A percentile compares a stretch with the other conserved stretches of the same genome.
Evolutionary conservation across 371 early-diverging fungal species (phyloP).

Genomic region (Rhizopus stolonifer): DNA sequence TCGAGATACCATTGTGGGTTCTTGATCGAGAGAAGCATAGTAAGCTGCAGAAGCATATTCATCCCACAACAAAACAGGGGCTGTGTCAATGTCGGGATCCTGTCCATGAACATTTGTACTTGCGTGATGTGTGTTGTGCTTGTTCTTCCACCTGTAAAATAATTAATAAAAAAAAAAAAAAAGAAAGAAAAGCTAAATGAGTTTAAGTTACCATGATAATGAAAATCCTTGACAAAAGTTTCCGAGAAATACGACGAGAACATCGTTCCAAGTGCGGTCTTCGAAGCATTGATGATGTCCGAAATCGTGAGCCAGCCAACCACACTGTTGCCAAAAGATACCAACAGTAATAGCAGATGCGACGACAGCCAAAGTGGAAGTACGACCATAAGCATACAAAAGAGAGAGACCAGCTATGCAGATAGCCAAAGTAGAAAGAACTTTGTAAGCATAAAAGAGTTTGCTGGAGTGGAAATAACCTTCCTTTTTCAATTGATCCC

Average conservation of each 20-base stretch:
- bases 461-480: constrained; percentile 72
- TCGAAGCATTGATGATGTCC: constrained; percentile 84
- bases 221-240: constrained; percentile 80
- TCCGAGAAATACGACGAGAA: constrained; percentile 72
- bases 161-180: constrained; percentile 19
- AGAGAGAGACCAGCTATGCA: constrained; percentile 53
- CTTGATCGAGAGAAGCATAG: constrained; percentile 58
- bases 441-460: constrained; percentile 67
- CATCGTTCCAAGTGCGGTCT: constrained; percentile 65
- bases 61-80: constrained; percentile 82
- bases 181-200: background rate
- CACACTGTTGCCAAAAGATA: constrained; percentile 86
- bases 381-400: constrained; percentile 54
- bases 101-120: constrained; percentile 80
- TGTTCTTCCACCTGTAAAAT: constrained; percentile 77
- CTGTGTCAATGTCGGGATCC: constrained; percentile 90
- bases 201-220: constrained; percentile 53
- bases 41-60: constrained; percentile 79
- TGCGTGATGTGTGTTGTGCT: constrained; percentile 90
- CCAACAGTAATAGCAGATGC: constrained; percentile 65
- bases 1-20: constrained; percentile 46
- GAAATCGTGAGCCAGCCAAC: constrained; percentile 89
- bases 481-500: constrained; percentile 53
- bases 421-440: constrained; percentile 58
- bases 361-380: constrained; percentile 55